These are phyloP conservation scores for Rhodomyrtus tomentosa DNA, from an alignment of 345 rosid genomes.

Conservation along the genomic window DNA sequence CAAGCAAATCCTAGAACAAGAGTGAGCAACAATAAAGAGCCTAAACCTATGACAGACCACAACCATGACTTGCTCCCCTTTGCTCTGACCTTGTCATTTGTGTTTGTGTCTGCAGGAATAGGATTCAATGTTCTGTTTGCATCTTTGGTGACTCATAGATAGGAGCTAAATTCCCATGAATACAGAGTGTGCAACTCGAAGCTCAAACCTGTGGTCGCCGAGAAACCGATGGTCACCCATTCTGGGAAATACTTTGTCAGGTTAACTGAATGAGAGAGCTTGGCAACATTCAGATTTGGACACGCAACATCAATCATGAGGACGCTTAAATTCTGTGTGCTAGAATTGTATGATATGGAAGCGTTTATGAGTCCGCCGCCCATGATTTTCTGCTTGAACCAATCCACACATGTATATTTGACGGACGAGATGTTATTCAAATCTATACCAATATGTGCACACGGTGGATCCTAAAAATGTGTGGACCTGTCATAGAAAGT, in stretches of 20 bases:
- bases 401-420: background rate
- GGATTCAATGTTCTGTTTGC: background rate
- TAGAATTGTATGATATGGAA: background rate
- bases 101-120: background rate
- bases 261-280: background rate
- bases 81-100: background rate
- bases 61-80: background rate
- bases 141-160: background rate
- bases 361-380: background rate
- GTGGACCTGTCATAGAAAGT: background rate
- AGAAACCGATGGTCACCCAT: slow-evolving; percentile 14
- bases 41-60: background rate
- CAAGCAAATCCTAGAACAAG: background rate
- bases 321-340: background rate
- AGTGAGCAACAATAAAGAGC: background rate
- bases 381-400: background rate
- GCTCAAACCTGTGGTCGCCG: background rate
- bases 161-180: slow-evolving; percentile 9
- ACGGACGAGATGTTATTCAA: background rate
- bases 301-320: background rate
- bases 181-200: background rate
- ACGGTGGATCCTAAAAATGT: slow-evolving; percentile 1
- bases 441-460: slow-evolving; percentile 7
- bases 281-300: background rate
- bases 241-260: slow-evolving; percentile 2